phyloP scores from a whole-genome alignment of 2,329 filamentous ascomycete species.

The Botrytis galanthina region DNA sequence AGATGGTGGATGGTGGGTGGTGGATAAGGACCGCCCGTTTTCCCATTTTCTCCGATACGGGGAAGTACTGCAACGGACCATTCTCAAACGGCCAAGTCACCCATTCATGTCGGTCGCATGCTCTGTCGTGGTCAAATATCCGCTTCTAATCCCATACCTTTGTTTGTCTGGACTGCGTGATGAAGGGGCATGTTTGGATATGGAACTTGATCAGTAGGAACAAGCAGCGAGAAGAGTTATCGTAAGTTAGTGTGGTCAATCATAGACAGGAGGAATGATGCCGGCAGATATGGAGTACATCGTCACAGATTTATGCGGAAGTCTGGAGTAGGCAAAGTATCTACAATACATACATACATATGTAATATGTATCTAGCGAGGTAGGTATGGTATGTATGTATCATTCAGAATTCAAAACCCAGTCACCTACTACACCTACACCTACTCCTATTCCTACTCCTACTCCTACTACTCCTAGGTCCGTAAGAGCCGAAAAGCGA shows the following conservation, averaged over 20 bases:
- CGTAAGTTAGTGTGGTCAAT: background rate
- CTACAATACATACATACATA: constrained; percentile 11
- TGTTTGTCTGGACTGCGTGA: constrained; percentile 1
- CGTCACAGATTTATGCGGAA: constrained; percentile 2
- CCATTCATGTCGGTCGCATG: constrained; percentile 6
- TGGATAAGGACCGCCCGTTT: background rate
- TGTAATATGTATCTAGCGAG: background rate
- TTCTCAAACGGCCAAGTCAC: constrained; percentile 17
- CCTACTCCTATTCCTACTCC: background rate
- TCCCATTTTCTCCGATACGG: background rate
- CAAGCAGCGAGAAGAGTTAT: background rate
- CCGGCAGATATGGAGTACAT: constrained; percentile 12
- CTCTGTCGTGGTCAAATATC: constrained; percentile 15
- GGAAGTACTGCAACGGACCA: constrained; percentile 3
- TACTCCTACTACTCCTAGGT: background rate
- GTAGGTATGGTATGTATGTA: background rate
- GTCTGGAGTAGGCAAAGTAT: constrained; percentile 10
- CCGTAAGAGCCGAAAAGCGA: constrained; percentile 14
- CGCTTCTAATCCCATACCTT: background rate
- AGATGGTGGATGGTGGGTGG: background rate
- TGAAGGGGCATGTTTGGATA: constrained; percentile 2
- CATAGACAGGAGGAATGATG: background rate
- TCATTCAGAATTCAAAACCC: background rate
- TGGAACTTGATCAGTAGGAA: constrained; percentile 1
- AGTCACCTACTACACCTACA: background rate